A percentile compares a stretch with the other conserved stretches of the same genome.
Conservation (phyloP, 805 yeast species). For the Saturnispora zaruensis region DNA sequence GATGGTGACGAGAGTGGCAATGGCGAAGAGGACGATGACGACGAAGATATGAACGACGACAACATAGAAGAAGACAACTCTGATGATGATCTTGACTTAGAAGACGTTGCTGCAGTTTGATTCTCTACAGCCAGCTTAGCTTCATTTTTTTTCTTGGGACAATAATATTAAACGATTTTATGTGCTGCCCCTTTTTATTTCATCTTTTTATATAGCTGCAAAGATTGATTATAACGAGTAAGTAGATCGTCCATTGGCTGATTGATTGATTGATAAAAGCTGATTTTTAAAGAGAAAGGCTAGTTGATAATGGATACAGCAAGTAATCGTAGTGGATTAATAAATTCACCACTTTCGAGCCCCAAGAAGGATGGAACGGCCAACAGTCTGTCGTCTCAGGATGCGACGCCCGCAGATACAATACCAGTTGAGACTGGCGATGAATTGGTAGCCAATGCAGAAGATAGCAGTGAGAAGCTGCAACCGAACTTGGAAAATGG, state of each 20-base stretch:
- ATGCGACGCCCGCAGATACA: background rate
- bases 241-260: background rate
- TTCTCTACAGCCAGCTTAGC: too few species aligned
- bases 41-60: constrained; percentile 17
- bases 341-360: background rate
- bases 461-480: background rate
- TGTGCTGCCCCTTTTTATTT: background rate
- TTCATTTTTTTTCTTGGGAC: background rate
- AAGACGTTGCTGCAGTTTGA: constrained; percentile 46
- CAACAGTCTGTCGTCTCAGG: background rate
- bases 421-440: background rate
- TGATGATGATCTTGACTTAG: constrained; percentile 65
- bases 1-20: constrained; percentile 32
- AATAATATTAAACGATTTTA: background rate
- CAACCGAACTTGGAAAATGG: constrained; percentile 2
- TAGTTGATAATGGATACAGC: background rate
- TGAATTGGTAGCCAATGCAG: background rate
- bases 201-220: background rate
- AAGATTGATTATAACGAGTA: background rate
- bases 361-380: background rate
- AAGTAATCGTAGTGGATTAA: background rate
- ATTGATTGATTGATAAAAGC: background rate
- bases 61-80: constrained; percentile 27
- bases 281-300: background rate
- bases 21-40: constrained; percentile 23